Evolutionary conservation across 805 yeast species (phyloP).

Genomic region (Metschnikowia henanensis): DNA sequence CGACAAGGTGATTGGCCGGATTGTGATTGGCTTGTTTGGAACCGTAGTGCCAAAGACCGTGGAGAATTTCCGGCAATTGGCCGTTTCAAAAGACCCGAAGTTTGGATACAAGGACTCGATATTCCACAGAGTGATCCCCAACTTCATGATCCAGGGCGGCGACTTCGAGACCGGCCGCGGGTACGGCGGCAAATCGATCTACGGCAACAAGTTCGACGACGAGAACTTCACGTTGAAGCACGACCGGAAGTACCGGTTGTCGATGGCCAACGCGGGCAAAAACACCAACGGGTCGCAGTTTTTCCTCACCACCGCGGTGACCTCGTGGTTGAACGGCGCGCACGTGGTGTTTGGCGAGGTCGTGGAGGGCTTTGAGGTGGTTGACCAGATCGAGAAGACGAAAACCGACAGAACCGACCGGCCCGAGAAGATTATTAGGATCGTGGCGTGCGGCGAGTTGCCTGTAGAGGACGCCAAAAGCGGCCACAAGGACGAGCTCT

Average conservation of each 20-base stretch:
- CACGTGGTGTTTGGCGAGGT: constrained; percentile 99
- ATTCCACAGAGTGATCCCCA: constrained; percentile 73
- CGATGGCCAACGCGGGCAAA: constrained; percentile 81
- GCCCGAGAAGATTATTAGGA: constrained; percentile 66
- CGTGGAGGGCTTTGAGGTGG: constrained; percentile 84
- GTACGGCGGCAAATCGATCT: constrained; percentile 79
- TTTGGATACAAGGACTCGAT: constrained; percentile 62
- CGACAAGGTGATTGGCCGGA: constrained; percentile 72
- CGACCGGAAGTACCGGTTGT: constrained; percentile 64
- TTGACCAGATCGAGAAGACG: constrained; percentile 68
- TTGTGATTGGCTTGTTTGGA: constrained; percentile 87
- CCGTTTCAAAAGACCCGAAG: constrained; percentile 58
- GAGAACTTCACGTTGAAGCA: constrained; percentile 75
- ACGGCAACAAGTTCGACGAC: constrained; percentile 70
- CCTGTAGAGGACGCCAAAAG: constrained; percentile 24
- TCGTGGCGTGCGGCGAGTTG: constrained; percentile 72
- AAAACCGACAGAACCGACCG: constrained; percentile 69
- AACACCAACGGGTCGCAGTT: constrained; percentile 91
- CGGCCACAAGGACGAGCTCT: constrained; percentile 31
- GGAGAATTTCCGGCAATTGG: constrained; percentile 81
- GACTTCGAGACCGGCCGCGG: constrained; percentile 74
- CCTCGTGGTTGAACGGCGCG: constrained; percentile 88
- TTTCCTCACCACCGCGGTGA: constrained; percentile 88
- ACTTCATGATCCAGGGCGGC: constrained; percentile 87
- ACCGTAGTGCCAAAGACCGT: constrained; percentile 84